Conservation (phyloP, 2,329 filamentous ascomycete species). For the Fusarium sp. region DNA sequence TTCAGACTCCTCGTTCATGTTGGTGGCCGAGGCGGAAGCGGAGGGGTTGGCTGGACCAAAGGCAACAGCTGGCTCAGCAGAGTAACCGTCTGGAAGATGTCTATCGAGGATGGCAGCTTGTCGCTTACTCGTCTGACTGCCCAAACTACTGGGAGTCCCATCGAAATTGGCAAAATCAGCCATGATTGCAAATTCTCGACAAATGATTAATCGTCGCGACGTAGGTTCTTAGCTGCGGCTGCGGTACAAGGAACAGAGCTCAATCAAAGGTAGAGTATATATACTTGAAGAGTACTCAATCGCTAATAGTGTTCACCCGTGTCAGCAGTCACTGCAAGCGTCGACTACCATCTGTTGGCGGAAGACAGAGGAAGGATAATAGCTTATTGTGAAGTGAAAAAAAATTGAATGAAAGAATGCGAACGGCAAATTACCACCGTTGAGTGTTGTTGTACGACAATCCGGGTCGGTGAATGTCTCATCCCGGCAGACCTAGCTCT, state of each 20-base stretch:
- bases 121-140: constrained; percentile 43
- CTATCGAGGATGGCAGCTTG: constrained; percentile 51
- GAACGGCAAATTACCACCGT: constrained; percentile 18
- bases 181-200: constrained; percentile 36
- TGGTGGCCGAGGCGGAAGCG: constrained; percentile 26
- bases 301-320: constrained; percentile 16
- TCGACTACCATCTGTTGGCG: constrained; percentile 18
- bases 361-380: constrained; percentile 4
- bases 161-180: constrained; percentile 42
- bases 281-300: constrained; percentile 10
- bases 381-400: background rate
- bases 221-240: constrained; percentile 17
- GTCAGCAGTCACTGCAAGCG: constrained; percentile 28
- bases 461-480: constrained; percentile 38
- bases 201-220: constrained; percentile 21
- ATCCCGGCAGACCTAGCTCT: constrained; percentile 23
- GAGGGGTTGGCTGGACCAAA: constrained; percentile 29
- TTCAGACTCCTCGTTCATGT: constrained; percentile 27
- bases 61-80: constrained; percentile 51
- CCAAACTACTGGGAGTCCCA: constrained; percentile 41
- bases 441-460: constrained; percentile 30
- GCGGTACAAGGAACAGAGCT: constrained; percentile 1
- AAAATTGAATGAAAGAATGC: constrained; percentile 20
- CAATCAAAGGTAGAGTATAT: constrained; percentile 8
- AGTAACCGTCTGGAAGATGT: constrained; percentile 53